Evolutionary conservation across 257 asterid genomes (phyloP), one percentile per base, ranked within the genome.

Genomic region (Solanum microdontum): DNA sequence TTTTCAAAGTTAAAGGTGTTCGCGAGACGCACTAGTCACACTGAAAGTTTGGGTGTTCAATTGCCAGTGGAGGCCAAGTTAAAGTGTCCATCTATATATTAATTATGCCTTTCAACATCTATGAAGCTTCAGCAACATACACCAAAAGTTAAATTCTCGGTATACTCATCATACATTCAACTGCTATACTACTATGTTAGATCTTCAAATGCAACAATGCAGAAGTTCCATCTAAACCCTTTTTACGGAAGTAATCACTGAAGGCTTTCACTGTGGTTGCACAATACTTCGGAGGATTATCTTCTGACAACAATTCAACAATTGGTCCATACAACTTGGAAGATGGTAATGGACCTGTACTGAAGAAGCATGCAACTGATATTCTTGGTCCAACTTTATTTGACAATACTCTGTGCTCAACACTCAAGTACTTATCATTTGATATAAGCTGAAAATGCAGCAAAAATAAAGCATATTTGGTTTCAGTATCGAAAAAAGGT

Each of bases 341-440:
- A 0, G 93, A 86, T 26, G 90, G 92, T 66, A 58, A 8, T 26
- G 83, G 23, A 64, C 93, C 90, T 0, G 94, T 92, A 86, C 89
- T 19, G 43, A 92, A 93, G 90, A 95, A 94, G 92, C 95, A 88
- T 2, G 97, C 96, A 12, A 94, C 92, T 0, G 98, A 95, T 51
- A 89, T 87, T 83, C 97, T 87, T 43, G 98, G 94, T 2, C 94
- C 95, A 55, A 72, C 90, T 1, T 68, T 45, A 8, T 91, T 92
- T 23, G 96, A 94, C 64, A 92, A 2, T 5, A 93, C 95, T 88
- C 93, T 90, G 60, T 95, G 96, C 84, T 92, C 92, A 3, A 87
- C 91, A 72, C 98, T 95, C 80, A 23, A 89, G 62, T 90, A 91
- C 89, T 90, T 92, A 92, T 94, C 96, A 32, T 94, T 95, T 10